A percentile compares a stretch with the other conserved stretches of the same genome.
Evolutionary conservation across 1,139 yeast genomes (phyloP).

Genomic region (Debaryomyces psychrophilus): DNA sequence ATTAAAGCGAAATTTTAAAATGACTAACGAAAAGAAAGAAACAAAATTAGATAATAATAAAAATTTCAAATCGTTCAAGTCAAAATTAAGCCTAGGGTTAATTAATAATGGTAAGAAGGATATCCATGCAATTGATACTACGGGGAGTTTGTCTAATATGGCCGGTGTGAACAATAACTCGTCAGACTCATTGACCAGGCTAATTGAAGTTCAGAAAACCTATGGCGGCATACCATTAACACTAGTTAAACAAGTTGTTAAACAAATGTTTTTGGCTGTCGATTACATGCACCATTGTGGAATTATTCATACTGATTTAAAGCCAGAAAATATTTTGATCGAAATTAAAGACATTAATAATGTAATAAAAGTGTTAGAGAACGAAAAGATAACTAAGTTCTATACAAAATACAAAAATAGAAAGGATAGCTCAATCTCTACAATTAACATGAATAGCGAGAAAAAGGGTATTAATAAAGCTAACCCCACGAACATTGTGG

Average conservation of each 20-base stretch:
- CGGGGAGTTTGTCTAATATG: not conserved
- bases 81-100: slow-evolving; percentile 31
- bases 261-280: slow-evolving; percentile 41
- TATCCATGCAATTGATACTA: not conserved
- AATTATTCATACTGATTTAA: slow-evolving; percentile 48
- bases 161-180: not conserved
- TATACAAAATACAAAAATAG: slow-evolving; percentile 11
- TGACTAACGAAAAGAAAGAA: not conserved
- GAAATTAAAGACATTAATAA: slow-evolving; percentile 44
- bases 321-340: slow-evolving; percentile 47
- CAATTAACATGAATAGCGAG: not conserved
- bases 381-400: slow-evolving; percentile 28
- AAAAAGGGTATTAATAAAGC: not conserved
- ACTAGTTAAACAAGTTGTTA: slow-evolving; percentile 41
- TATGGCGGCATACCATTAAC: slow-evolving; percentile 41
- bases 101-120: slow-evolving; percentile 9
- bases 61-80: slow-evolving; percentile 28
- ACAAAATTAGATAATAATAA: slow-evolving; percentile 14
- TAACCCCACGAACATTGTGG: slow-evolving; percentile 4
- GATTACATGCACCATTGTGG: slow-evolving; percentile 49
- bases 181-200: slow-evolving; percentile 18
- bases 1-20: not conserved
- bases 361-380: slow-evolving; percentile 37
- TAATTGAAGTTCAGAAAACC: slow-evolving; percentile 18
- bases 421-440: slow-evolving; percentile 5